These are phyloP conservation scores for Fusarium piperis DNA, from an alignment of 2,329 filamentous ascomycete genomes.

Conservation along the genomic window DNA sequence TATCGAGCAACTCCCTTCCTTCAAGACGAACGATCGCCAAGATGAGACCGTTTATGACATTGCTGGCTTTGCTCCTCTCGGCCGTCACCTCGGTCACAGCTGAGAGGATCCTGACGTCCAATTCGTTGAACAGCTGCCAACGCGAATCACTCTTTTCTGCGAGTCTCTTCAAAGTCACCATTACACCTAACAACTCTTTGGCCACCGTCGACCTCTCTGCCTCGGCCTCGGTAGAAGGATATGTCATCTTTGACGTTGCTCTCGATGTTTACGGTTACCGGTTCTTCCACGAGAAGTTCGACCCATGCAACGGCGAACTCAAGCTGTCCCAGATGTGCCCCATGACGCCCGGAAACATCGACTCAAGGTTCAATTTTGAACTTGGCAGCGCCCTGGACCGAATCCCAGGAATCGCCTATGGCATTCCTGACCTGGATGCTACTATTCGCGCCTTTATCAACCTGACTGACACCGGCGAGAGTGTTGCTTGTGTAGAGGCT, in stretches of 20 bases:
- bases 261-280: conserved; percentile 85
- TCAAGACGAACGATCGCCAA: neutral
- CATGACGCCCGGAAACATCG: conserved; percentile 85
- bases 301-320: conserved; percentile 75
- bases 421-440: conserved; percentile 90
- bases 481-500: conserved; percentile 87
- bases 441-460: conserved; percentile 85
- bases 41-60: conserved; percentile 21
- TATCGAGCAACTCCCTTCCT: neutral
- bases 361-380: conserved; percentile 74
- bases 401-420: conserved; percentile 87
- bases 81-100: conserved; percentile 52
- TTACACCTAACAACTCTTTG: conserved; percentile 78
- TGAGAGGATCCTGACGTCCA: conserved; percentile 77
- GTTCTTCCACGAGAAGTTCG: conserved; percentile 71
- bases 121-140: conserved; percentile 86
- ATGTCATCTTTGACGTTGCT: conserved; percentile 78
- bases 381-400: conserved; percentile 67
- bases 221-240: conserved; percentile 82
- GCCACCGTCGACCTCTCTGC: conserved; percentile 80
- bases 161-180: conserved; percentile 85
- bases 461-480: conserved; percentile 66
- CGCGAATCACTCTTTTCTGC: conserved; percentile 85
- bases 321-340: conserved; percentile 81
- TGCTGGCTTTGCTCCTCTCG: conserved; percentile 21